Evolutionary conservation across 176 grass and related monocot genomes (phyloP).

Genomic region (Dactylis glomerata): DNA sequence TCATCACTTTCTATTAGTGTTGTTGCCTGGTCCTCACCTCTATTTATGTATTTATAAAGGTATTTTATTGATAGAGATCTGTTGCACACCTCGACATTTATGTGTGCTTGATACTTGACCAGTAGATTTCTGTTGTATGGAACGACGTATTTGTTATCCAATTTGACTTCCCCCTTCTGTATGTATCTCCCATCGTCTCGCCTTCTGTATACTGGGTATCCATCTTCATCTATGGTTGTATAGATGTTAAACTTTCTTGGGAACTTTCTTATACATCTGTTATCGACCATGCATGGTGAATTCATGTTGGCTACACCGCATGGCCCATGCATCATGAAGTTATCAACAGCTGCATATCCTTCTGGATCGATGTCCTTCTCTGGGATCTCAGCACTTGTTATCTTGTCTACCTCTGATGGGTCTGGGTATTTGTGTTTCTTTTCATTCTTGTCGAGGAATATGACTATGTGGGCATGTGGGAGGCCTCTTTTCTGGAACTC

Average conservation of each 20-base stretch:
- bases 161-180: neutral
- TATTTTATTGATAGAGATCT: slow-evolving; percentile 25
- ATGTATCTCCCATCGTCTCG: neutral
- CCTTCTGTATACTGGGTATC: neutral
- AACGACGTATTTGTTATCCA: neutral
- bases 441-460: neutral
- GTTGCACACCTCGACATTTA: slow-evolving; percentile 27
- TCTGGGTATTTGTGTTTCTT: neutral
- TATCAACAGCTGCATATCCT: neutral
- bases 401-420: neutral
- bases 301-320: neutral
- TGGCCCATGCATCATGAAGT: neutral
- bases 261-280: neutral
- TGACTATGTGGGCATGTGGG: slow-evolving; percentile 28
- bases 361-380: neutral
- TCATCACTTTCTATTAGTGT: neutral
- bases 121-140: neutral
- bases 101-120: slow-evolving; percentile 13
- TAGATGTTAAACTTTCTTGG: neutral
- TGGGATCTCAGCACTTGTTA: neutral
- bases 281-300: neutral
- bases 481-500: slow-evolving; percentile 21
- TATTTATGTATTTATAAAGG: slow-evolving; percentile 15
- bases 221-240: neutral
- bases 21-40: neutral